These are phyloP conservation scores for Nepenthes mirabilis DNA, from an alignment of 148 eudicot species.

Conservation along the genomic window DNA sequence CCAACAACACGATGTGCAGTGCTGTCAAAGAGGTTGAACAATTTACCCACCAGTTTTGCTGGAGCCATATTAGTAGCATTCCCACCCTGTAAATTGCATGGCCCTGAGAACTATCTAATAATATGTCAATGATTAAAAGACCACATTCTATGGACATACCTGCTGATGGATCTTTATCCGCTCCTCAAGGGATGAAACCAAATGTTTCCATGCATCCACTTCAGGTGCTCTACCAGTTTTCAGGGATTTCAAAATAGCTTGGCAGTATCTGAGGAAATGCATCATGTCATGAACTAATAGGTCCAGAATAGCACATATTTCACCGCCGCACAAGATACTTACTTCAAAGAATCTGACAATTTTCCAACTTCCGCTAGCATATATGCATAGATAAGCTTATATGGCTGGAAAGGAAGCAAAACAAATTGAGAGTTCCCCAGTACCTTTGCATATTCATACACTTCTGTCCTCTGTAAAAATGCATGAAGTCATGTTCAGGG, in stretches of 20 bases:
- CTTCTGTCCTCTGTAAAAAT: constrained; percentile 64
- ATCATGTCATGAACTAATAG: constrained; percentile 9
- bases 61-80: constrained; percentile 60
- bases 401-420: constrained; percentile 79
- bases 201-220: constrained; percentile 51
- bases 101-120: constrained; percentile 1
- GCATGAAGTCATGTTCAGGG: constrained; percentile 9
- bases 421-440: constrained; percentile 78
- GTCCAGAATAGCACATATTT: constrained; percentile 1
- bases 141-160: constrained; percentile 17
- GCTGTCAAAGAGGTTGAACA: constrained; percentile 63
- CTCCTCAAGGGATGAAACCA: constrained; percentile 73
- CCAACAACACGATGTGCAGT: constrained; percentile 93
- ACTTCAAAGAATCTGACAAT: constrained; percentile 75
- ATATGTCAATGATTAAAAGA: background rate
- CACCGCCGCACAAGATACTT: constrained; percentile 11
- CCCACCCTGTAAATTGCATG: constrained; percentile 55
- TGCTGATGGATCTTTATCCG: constrained; percentile 67
- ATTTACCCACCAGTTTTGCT: constrained; percentile 56
- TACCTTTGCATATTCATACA: constrained; percentile 75
- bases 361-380: constrained; percentile 96
- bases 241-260: constrained; percentile 48
- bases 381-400: constrained; percentile 63
- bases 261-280: constrained; percentile 57
- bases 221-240: constrained; percentile 72